Conservation (phyloP, 2,329 filamentous ascomycete genomes). For the Trichoderma sp. region DNA sequence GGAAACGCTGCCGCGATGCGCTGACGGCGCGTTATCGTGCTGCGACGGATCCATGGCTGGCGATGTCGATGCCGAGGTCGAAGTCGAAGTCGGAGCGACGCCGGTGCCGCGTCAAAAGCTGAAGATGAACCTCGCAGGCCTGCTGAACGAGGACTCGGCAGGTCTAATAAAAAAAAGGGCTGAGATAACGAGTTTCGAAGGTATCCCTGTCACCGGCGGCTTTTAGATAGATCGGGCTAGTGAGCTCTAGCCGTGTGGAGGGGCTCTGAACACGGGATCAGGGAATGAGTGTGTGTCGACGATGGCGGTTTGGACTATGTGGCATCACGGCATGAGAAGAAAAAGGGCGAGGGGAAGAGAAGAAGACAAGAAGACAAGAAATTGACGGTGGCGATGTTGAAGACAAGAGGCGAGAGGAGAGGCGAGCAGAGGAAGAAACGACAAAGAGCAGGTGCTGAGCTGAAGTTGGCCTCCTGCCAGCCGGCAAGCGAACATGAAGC, state of each 20-base stretch:
- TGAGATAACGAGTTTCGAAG: conserved; percentile 1
- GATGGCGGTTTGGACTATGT: not conserved
- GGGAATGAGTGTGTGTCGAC: not conserved
- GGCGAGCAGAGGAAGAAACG: not conserved
- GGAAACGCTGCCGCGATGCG: conserved; percentile 37
- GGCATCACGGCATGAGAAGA: not conserved
- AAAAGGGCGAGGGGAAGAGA: not conserved
- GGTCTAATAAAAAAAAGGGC: conserved; percentile 14
- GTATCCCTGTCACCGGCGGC: conserved; percentile 15
- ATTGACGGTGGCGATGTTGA: not conserved
- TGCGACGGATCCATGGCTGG: conserved; percentile 44
- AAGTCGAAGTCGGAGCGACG: not conserved
- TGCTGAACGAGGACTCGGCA: not conserved
- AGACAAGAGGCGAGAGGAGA: not conserved
- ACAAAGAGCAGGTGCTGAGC: not conserved
- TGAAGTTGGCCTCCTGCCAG: not conserved
- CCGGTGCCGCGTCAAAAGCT: conserved; percentile 4
- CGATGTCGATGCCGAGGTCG: conserved; percentile 3
- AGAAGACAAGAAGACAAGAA: not conserved
- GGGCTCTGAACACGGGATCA: conserved; percentile 20
- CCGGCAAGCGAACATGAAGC: not conserved
- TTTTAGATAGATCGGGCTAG: conserved; percentile 16
- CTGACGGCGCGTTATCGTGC: conserved; percentile 34
- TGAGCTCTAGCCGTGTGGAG: conserved; percentile 19
- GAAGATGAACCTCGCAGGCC: conserved; percentile 5